Evolutionary conservation across 2,329 filamentous ascomycete genomes (phyloP), one percentile per base, ranked within the genome.

Genomic region (Fusarium aywerte): DNA sequence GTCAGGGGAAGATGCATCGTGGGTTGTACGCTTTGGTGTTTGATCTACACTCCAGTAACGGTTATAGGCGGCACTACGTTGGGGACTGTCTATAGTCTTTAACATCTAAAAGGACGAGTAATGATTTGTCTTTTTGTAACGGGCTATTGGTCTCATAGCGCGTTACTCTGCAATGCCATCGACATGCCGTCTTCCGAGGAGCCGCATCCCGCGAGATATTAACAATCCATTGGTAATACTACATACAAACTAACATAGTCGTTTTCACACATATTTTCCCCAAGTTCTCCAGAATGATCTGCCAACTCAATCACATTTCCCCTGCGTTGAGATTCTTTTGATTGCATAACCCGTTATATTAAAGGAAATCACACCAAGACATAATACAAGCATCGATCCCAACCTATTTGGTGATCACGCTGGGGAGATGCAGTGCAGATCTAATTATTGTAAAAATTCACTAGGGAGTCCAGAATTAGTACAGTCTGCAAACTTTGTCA

Each of bases 271-370:
- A 47, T 27, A 18, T 13, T 12, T 66, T 62, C 62, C 57, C 63
- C 61, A 52, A 57, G 61, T 49, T 60, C 49, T 60, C 60, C 57
- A 47, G 57, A 29, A 38, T 32, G 43, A 62, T 62, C 62, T 62
- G 15, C 20, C 36, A 52, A 60, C 54, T 59, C 32, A 44, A 44
- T 47, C 12, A 29, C 5, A 12, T 3, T 20, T n/a, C 50, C 62
- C 57, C 47, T 57, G 49, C 49, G 49, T 27, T 35, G n/a, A 10
- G 16, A 3, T 10, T 27, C 49, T 43, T 49, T 49, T 25, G 13
- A 7, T 25, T 25, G 12, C 51, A 23, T 35, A 51, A 31, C 50
- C 33, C 55, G 40, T n/a, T n/a, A n/a, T n/a, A n/a, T n/a, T n/a
- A n/a, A n/a, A n/a, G n/a, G n/a, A n/a, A n/a, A n/a, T n/a, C n/a